These are phyloP conservation scores for Kwoniella europaea DNA, from an alignment of 768 basidiomycete species.

Conservation along the genomic window DNA sequence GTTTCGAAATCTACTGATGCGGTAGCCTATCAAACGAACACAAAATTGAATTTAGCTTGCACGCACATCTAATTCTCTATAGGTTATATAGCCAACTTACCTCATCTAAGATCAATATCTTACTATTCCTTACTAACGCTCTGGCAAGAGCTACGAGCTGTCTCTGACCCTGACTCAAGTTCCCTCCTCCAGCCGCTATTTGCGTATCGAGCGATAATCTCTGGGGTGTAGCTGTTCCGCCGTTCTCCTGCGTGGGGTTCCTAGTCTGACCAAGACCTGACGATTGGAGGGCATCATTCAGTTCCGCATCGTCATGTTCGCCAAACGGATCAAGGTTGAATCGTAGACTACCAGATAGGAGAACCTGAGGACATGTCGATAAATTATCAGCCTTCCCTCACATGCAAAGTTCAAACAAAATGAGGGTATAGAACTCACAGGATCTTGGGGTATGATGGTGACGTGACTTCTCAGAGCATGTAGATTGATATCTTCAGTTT, in stretches of 20 bases:
- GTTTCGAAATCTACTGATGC: constrained; percentile 64
- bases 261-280: constrained; percentile 44
- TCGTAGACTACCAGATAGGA: constrained; percentile 66
- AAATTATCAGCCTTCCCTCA: constrained; percentile 54
- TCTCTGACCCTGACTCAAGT: constrained; percentile 66
- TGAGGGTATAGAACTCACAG: constrained; percentile 32
- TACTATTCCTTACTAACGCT: constrained; percentile 67
- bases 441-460: constrained; percentile 69
- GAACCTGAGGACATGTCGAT: constrained; percentile 55
- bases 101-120: constrained; percentile 68
- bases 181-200: constrained; percentile 59
- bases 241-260: constrained; percentile 17
- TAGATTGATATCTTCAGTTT: constrained; percentile 64
- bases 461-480: constrained; percentile 66
- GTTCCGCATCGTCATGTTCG: constrained; percentile 63
- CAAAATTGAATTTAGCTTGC: background rate
- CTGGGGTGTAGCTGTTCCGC: constrained; percentile 45
- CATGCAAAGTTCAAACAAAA: background rate
- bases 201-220: constrained; percentile 55
- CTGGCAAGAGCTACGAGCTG: constrained; percentile 69
- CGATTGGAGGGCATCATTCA: constrained; percentile 52
- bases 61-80: background rate
- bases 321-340: constrained; percentile 64
- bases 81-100: constrained; percentile 29
- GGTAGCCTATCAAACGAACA: constrained; percentile 37